phyloP scores from a whole-genome alignment of 2,329 filamentous ascomycete genomes.

The Scedosporium aurantiacum region DNA sequence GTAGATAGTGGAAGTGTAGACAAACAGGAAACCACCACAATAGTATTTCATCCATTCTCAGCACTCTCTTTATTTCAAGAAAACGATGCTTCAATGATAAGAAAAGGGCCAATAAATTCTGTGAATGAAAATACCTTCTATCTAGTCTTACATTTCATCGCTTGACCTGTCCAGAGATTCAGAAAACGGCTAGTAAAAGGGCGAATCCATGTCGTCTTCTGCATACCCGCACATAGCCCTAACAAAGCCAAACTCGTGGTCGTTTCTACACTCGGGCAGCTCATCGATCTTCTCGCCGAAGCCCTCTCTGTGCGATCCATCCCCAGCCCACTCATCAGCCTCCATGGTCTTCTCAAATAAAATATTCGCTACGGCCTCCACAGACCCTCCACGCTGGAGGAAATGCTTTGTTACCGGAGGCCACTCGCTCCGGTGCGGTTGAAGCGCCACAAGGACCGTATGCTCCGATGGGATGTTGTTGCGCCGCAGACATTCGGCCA shows the following conservation, averaged over 20 bases:
- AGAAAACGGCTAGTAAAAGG: too few species aligned
- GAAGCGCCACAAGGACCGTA: neutral
- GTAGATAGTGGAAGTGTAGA: neutral
- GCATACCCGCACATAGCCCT: neutral
- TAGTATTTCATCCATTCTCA: too few species aligned
- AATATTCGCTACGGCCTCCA: neutral
- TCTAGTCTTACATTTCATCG: too few species aligned
- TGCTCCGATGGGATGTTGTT: neutral
- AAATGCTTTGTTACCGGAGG: neutral
- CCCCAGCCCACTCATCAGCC: neutral
- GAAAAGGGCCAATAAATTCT: too few species aligned
- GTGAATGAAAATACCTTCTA: too few species aligned
- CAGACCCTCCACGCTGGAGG: neutral
- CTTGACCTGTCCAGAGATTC: too few species aligned
- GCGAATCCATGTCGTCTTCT: too few species aligned
- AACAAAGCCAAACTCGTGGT: constrained; percentile 1
- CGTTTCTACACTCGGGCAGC: neutral
- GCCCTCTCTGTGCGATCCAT: neutral
- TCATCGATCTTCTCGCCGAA: neutral
- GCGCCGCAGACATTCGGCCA: neutral
- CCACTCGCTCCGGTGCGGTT: neutral
- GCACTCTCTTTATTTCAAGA: too few species aligned
- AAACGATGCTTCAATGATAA: too few species aligned
- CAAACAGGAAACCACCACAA: too few species aligned
- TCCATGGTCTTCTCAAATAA: neutral